A percentile compares a stretch with the other conserved stretches of the same genome.
These are phyloP conservation scores for Ophiostoma australiae DNA, from an alignment of 2,329 filamentous ascomycete species.

Conservation along the genomic window DNA sequence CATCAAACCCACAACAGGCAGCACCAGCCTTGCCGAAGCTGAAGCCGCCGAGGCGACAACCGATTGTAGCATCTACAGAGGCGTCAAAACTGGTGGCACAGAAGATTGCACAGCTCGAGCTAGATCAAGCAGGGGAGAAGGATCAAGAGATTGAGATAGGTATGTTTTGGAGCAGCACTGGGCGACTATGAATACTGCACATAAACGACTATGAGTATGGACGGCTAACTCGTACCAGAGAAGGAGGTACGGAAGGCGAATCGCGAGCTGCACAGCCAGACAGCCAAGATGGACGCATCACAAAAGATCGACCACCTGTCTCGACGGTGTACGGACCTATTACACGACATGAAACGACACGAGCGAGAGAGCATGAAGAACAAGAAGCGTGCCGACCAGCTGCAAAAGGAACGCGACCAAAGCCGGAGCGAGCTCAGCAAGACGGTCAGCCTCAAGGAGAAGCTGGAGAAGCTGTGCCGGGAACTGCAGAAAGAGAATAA, in stretches of 20 bases:
- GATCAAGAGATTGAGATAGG: slow-evolving; percentile 95
- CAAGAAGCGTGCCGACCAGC: slow-evolving; percentile 86
- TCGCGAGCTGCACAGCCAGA: slow-evolving; percentile 79
- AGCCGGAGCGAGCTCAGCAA: slow-evolving; percentile 84
- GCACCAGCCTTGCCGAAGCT: slow-evolving; percentile 31
- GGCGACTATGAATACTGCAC: neutral
- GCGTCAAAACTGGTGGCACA: slow-evolving; percentile 87
- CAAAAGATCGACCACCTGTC: slow-evolving; percentile 87
- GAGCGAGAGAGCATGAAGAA: slow-evolving; percentile 93
- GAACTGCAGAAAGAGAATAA: slow-evolving; percentile 97
- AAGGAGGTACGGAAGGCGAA: slow-evolving; percentile 92
- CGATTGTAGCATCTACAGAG: slow-evolving; percentile 77
- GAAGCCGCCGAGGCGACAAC: slow-evolving; percentile 61
- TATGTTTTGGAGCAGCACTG: slow-evolving; percentile 37
- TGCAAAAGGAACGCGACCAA: slow-evolving; percentile 95
- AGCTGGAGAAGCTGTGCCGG: slow-evolving; percentile 90
- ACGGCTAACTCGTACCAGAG: slow-evolving; percentile 50
- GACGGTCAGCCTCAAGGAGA: slow-evolving; percentile 86
- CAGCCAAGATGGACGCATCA: slow-evolving; percentile 87
- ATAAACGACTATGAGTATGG: neutral
- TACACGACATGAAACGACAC: slow-evolving; percentile 91
- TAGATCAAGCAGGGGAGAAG: slow-evolving; percentile 87
- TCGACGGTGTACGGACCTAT: slow-evolving; percentile 83
- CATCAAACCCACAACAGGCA: slow-evolving; percentile 38
- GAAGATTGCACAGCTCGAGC: slow-evolving; percentile 91